phyloP scores from a whole-genome alignment of 495 filamentous ascomycete species.

The Hyaloscypha finlandica region DNA sequence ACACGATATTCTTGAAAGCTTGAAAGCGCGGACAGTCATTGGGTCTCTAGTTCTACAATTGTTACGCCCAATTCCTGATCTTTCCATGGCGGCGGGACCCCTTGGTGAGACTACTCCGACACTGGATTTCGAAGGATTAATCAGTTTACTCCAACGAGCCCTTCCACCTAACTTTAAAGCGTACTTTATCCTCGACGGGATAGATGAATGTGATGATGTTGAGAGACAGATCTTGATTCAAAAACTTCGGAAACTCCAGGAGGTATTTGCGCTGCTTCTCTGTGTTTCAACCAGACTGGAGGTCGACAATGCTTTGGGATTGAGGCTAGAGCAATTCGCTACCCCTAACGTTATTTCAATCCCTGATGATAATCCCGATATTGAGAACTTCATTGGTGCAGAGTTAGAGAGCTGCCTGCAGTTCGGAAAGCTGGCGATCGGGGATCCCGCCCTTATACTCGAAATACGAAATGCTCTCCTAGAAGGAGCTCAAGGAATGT shows the following conservation, averaged over 20 bases:
- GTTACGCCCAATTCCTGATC: conserved; percentile 31
- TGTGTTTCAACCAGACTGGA: conserved; percentile 41
- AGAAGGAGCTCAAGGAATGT: conserved; percentile 44
- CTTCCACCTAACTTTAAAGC: conserved; percentile 31
- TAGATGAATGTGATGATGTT: conserved; percentile 40
- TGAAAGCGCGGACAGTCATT: conserved; percentile 42
- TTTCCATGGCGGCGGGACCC: conserved; percentile 25
- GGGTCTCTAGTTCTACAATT: conserved; percentile 44
- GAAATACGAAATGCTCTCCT: conserved; percentile 40
- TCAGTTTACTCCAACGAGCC: conserved; percentile 26
- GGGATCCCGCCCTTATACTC: conserved; percentile 39
- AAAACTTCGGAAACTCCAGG: conserved; percentile 33
- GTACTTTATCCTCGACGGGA: conserved; percentile 41
- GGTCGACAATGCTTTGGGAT: conserved; percentile 29
- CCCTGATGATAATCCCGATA: conserved; percentile 44
- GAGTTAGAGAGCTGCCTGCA: conserved; percentile 40
- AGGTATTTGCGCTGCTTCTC: conserved; percentile 33
- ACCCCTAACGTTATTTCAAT: conserved; percentile 31
- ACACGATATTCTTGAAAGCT: conserved; percentile 41
- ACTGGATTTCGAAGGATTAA: conserved; percentile 31
- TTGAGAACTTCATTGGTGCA: conserved; percentile 39
- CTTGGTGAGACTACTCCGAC: conserved; percentile 26
- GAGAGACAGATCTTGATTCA: conserved; percentile 33
- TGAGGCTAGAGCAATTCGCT: conserved; percentile 26
- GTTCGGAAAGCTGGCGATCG: conserved; percentile 37